These are phyloP conservation scores for Coemansia sp. DNA, from an alignment of 192 early-diverging fungal species.

Conservation along the genomic window DNA sequence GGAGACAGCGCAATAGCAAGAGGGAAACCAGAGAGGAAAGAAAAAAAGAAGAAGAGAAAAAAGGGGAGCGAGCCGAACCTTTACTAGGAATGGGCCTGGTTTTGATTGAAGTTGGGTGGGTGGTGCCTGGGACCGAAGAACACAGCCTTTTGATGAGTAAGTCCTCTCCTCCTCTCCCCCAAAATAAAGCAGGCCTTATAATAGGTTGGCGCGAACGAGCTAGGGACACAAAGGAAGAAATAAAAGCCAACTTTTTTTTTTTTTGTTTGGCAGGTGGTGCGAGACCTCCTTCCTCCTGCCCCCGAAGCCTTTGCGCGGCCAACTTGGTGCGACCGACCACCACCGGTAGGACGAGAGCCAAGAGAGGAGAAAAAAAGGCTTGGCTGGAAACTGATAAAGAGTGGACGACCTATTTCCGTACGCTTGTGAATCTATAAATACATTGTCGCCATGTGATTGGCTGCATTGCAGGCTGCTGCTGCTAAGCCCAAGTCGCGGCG, in stretches of 20 bases:
- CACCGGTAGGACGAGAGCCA: background rate
- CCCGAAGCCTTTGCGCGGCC: too few species aligned
- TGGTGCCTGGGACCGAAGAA: background rate
- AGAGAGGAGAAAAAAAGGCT: slow-evolving; percentile 1
- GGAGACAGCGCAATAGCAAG: background rate
- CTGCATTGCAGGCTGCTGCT: background rate
- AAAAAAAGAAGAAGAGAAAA: background rate
- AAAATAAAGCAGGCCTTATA: background rate
- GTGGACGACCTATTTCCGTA: background rate
- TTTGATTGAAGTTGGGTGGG: slow-evolving; percentile 3
- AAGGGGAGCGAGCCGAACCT: background rate
- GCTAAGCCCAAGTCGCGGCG: background rate
- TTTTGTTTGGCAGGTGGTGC: too few species aligned
- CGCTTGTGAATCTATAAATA: too few species aligned
- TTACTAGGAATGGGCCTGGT: background rate
- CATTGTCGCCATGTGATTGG: slow-evolving; percentile 19
- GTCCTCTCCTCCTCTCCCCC: background rate
- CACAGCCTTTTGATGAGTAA: background rate
- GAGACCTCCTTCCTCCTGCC: background rate
- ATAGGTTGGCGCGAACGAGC: background rate
- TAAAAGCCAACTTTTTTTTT: too few species aligned
- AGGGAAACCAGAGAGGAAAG: background rate
- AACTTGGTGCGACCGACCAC: background rate
- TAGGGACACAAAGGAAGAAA: background rate
- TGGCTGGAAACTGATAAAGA: background rate